A percentile compares a stretch with the other conserved stretches of the same genome.
These are phyloP conservation scores for Tubosaeta brunneosetosa DNA, from an alignment of 768 basidiomycete genomes.

Conservation along the genomic window DNA sequence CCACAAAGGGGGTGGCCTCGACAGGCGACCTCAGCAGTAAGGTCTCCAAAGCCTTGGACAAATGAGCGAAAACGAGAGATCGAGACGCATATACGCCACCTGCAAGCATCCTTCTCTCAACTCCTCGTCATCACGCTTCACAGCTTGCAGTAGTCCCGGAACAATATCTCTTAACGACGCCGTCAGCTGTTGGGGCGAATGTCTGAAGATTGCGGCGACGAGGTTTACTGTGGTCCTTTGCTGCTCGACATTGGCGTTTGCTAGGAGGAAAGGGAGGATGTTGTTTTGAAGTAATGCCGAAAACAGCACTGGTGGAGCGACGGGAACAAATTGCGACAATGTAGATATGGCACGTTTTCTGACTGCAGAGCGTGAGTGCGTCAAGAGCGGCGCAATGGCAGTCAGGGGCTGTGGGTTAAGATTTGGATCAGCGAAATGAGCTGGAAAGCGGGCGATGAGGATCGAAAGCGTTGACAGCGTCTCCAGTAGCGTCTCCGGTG, in stretches of 20 bases:
- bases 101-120: slow-evolving; percentile 76
- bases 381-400: slow-evolving; percentile 66
- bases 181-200: slow-evolving; percentile 64
- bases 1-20: slow-evolving; percentile 72
- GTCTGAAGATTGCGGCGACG: slow-evolving; percentile 72
- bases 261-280: slow-evolving; percentile 55
- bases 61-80: slow-evolving; percentile 3
- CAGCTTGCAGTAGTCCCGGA: slow-evolving; percentile 64
- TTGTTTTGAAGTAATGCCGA: slow-evolving; percentile 52
- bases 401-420: slow-evolving; percentile 56
- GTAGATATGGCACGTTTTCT: slow-evolving; percentile 90
- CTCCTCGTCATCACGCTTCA: slow-evolving; percentile 77
- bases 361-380: slow-evolving; percentile 77
- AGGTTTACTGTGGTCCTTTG: slow-evolving; percentile 77
- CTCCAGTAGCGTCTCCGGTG: slow-evolving; percentile 79
- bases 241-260: slow-evolving; percentile 54
- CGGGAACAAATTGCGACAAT: slow-evolving; percentile 77
- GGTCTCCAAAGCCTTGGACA: slow-evolving; percentile 67
- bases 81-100: slow-evolving; percentile 33
- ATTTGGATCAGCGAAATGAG: slow-evolving; percentile 51
- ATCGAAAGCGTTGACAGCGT: slow-evolving; percentile 83
- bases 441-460: slow-evolving; percentile 80
- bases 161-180: slow-evolving; percentile 59
- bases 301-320: slow-evolving; percentile 61
- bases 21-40: slow-evolving; percentile 78